Conservation (phyloP, 192 early-diverging fungal genomes). For the Backusella liffmaniae region DNA sequence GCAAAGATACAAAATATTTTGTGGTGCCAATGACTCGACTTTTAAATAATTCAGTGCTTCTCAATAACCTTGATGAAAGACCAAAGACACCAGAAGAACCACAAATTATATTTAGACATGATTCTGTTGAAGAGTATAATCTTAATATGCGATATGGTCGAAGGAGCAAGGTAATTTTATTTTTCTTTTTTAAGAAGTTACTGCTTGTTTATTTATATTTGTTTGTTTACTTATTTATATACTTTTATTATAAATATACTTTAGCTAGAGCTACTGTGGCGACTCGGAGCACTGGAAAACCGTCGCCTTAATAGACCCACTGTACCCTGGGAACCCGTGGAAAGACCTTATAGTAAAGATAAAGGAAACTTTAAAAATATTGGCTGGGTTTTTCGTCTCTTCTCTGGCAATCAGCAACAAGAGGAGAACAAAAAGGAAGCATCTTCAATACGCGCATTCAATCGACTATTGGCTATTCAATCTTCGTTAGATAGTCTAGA, state of each 20-base stretch:
- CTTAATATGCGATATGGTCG: constrained; percentile 61
- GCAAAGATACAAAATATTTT: constrained; percentile 54
- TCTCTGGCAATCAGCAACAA: constrained; percentile 55
- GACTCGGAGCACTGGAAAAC: constrained; percentile 52
- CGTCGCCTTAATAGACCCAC: constrained; percentile 43
- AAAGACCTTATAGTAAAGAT: constrained; percentile 39
- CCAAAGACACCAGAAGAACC: constrained; percentile 61
- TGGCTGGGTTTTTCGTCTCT: constrained; percentile 60
- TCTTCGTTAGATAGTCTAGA: constrained; percentile 56
- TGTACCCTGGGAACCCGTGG: constrained; percentile 55
- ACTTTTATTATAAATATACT: neutral
- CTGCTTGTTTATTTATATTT: neutral
- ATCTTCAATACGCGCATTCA: constrained; percentile 53
- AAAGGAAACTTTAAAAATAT: constrained; percentile 52
- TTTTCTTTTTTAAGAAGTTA: neutral
- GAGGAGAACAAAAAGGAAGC: constrained; percentile 57
- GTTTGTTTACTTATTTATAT: neutral
- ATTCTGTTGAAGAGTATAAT: constrained; percentile 54
- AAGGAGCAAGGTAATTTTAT: constrained; percentile 52
- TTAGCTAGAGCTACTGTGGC: constrained; percentile 55
- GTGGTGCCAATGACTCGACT: constrained; percentile 61
- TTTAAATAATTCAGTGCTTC: constrained; percentile 52
- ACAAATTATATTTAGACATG: constrained; percentile 58
- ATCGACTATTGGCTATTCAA: constrained; percentile 61
- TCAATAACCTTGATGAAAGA: constrained; percentile 44